These are phyloP conservation scores for Calonectria fujianensis DNA, from an alignment of 2,329 filamentous ascomycete species.

Conservation along the genomic window DNA sequence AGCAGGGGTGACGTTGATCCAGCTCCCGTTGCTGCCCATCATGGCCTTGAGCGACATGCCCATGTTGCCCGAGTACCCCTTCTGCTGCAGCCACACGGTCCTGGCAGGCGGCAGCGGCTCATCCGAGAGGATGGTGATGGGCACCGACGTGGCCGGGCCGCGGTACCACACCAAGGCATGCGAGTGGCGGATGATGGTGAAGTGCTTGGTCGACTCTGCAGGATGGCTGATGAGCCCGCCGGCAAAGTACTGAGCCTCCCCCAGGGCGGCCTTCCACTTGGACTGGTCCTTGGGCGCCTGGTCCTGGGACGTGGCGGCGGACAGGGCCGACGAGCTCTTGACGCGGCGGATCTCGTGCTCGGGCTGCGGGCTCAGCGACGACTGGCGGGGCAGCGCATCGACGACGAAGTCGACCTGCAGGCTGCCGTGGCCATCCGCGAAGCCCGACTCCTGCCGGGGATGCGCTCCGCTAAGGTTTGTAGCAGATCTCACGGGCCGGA, in stretches of 20 bases:
- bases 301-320: slow-evolving; percentile 36
- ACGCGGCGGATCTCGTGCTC: slow-evolving; percentile 55
- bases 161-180: slow-evolving; percentile 79
- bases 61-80: slow-evolving; percentile 80
- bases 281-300: slow-evolving; percentile 50
- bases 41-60: slow-evolving; percentile 81
- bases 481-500: slow-evolving; percentile 52
- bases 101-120: slow-evolving; percentile 73
- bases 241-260: slow-evolving; percentile 79
- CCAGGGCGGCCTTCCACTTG: slow-evolving; percentile 69
- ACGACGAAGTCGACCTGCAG: slow-evolving; percentile 53
- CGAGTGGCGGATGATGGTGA: slow-evolving; percentile 80
- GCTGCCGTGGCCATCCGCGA: slow-evolving; percentile 45
- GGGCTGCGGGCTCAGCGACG: slow-evolving; percentile 41
- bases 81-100: slow-evolving; percentile 80
- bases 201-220: slow-evolving; percentile 78
- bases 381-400: slow-evolving; percentile 48
- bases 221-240: slow-evolving; percentile 79
- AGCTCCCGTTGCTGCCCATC: slow-evolving; percentile 74
- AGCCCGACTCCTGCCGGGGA: slow-evolving; percentile 48
- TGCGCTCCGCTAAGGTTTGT: slow-evolving; percentile 52
- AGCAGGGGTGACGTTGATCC: slow-evolving; percentile 81
- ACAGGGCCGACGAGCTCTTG: slow-evolving; percentile 59
- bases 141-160: slow-evolving; percentile 77
- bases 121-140: slow-evolving; percentile 79